Percentiles rank a stretch among this genome's conserved stretches.
Conservation (phyloP, 176 grass and related monocot species). For the Ensete glaucum region DNA sequence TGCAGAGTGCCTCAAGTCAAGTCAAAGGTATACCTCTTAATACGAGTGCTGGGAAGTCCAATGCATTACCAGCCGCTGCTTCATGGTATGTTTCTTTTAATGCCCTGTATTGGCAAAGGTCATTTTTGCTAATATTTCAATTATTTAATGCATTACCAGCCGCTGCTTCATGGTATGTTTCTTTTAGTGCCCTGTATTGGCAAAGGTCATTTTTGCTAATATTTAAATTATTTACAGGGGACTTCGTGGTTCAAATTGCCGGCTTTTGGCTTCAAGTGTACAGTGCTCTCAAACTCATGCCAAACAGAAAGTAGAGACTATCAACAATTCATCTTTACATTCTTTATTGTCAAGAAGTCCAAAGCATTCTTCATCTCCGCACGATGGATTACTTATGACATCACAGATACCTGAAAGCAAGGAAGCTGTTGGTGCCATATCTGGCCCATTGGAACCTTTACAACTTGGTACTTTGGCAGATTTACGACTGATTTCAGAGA, state of each 20-base stretch:
- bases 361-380: slow-evolving; percentile 61
- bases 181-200: not conserved
- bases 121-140: not conserved
- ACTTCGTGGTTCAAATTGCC: slow-evolving; percentile 49
- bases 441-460: slow-evolving; percentile 38
- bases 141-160: slow-evolving; percentile 43
- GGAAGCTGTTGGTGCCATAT: slow-evolving; percentile 16
- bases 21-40: slow-evolving; percentile 62
- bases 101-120: not conserved
- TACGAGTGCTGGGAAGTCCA: slow-evolving; percentile 60
- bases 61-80: slow-evolving; percentile 53
- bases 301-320: slow-evolving; percentile 54
- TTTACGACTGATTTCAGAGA: not conserved
- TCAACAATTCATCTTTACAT: slow-evolving; percentile 33
- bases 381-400: slow-evolving; percentile 59
- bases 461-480: slow-evolving; percentile 52
- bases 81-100: slow-evolving; percentile 58
- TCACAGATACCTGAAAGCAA: slow-evolving; percentile 38
- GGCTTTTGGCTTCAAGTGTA: slow-evolving; percentile 26
- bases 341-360: slow-evolving; percentile 29
- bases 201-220: not conserved
- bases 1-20: slow-evolving; percentile 46
- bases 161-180: slow-evolving; percentile 74
- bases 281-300: slow-evolving; percentile 34
- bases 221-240: slow-evolving; percentile 45